phyloP scores from a whole-genome alignment of 2,329 filamentous ascomycete genomes.

The Colletotrichum sp. region DNA sequence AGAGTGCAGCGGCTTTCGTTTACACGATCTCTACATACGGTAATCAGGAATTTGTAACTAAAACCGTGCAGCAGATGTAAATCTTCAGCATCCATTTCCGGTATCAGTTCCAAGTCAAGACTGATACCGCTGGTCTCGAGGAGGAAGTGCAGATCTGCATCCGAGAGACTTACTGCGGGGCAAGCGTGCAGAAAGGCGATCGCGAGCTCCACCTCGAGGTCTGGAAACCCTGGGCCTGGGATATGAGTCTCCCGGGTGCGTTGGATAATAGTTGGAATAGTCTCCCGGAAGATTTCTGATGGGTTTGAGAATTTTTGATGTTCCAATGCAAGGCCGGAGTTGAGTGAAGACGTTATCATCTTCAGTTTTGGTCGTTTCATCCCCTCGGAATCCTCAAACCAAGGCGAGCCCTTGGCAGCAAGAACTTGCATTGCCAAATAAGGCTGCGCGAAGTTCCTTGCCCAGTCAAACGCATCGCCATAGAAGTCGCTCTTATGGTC shows the following conservation, averaged over 20 bases:
- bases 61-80: background rate
- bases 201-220: background rate
- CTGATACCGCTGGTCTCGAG: background rate
- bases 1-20: background rate
- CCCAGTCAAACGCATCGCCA: background rate
- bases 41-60: background rate
- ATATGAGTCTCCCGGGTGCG: background rate
- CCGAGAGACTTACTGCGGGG: background rate
- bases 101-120: background rate
- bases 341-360: background rate
- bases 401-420: background rate
- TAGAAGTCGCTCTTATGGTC: background rate
- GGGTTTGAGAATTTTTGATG: background rate
- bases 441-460: background rate
- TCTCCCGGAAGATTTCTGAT: background rate
- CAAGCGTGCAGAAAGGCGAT: background rate
- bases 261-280: background rate
- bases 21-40: background rate
- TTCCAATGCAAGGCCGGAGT: background rate
- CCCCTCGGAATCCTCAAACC: background rate
- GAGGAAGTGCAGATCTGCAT: background rate
- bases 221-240: background rate
- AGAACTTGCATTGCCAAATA: background rate
- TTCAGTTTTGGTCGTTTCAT: background rate
- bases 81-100: background rate